These are phyloP conservation scores for Picea glauca DNA, from an alignment of 75 land plant species.

Conservation along the genomic window DNA sequence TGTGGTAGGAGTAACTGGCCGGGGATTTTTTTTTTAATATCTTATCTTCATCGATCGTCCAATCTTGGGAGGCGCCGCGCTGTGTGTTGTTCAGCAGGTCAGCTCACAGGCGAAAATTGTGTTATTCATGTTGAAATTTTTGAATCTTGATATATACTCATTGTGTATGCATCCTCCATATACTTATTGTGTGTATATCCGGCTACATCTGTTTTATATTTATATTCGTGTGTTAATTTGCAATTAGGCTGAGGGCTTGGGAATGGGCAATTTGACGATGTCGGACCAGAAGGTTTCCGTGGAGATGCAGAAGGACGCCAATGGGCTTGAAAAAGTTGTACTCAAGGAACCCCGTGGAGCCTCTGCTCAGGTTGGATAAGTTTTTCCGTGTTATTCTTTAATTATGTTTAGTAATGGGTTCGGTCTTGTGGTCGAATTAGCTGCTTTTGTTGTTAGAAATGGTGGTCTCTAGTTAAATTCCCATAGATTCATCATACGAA, in stretches of 20 bases:
- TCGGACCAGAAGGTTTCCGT: constrained; percentile 8
- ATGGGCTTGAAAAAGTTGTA: constrained; percentile 17
- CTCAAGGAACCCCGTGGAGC: constrained; percentile 22
- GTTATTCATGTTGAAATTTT: too few species aligned
- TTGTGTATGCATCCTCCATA: not conserved
- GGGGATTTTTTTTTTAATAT: too few species aligned
- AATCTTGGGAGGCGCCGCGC: too few species aligned
- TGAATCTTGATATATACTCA: not conserved
- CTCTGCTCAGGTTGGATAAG: constrained; percentile 22
- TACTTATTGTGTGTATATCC: not conserved
- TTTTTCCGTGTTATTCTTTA: not conserved
- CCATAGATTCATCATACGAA: not conserved
- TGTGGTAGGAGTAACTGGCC: too few species aligned
- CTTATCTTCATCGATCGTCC: too few species aligned
- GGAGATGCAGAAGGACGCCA: constrained; percentile 14
- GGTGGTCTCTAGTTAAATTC: not conserved
- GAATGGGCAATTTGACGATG: constrained; percentile 10
- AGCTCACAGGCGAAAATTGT: too few species aligned
- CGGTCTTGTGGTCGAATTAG: not conserved
- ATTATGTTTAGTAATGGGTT: not conserved
- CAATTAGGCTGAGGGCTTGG: not conserved
- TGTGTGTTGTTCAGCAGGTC: too few species aligned
- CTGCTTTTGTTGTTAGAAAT: not conserved
- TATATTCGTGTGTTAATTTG: not conserved
- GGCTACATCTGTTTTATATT: not conserved